phyloP scores from a whole-genome alignment of 140 eudicot genomes.

The Erigeron philadelphicus region DNA sequence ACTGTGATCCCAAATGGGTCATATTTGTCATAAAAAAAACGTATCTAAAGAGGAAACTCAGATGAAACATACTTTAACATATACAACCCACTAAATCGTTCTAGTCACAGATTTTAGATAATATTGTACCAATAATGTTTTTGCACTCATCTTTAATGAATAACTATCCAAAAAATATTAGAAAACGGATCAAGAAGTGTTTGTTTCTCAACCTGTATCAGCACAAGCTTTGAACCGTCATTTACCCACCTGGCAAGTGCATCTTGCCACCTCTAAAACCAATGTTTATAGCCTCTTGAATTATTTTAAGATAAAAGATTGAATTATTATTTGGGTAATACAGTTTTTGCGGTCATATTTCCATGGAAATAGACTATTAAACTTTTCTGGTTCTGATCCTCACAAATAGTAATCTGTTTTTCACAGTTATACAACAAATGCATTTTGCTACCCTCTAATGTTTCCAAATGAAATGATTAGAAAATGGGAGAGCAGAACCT shows the following conservation, averaged over 20 bases:
- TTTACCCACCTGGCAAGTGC: neutral
- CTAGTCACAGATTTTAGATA: neutral
- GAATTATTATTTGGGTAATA: neutral
- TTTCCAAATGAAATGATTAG: neutral
- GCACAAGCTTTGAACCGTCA: too few species aligned
- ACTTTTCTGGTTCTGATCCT: too few species aligned
- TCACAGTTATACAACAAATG: neutral
- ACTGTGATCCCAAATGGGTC: neutral
- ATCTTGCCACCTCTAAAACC: neutral
- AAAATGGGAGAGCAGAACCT: constrained; percentile 43
- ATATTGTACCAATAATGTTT: constrained; percentile 6
- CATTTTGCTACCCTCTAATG: constrained; percentile 7
- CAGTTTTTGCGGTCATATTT: neutral
- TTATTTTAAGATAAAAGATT: neutral
- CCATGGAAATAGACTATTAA: too few species aligned
- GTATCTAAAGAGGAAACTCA: neutral
- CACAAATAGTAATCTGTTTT: too few species aligned
- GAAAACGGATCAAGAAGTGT: neutral
- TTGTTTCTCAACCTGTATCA: too few species aligned
- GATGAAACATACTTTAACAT: neutral
- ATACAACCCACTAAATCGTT: constrained; percentile 10
- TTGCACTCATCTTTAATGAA: neutral
- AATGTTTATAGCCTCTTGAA: too few species aligned
- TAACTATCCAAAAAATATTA: neutral
- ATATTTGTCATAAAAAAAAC: neutral